Evolutionary conservation across 331 rosid genomes (phyloP).

Genomic region (Pyracantha coccinea): DNA sequence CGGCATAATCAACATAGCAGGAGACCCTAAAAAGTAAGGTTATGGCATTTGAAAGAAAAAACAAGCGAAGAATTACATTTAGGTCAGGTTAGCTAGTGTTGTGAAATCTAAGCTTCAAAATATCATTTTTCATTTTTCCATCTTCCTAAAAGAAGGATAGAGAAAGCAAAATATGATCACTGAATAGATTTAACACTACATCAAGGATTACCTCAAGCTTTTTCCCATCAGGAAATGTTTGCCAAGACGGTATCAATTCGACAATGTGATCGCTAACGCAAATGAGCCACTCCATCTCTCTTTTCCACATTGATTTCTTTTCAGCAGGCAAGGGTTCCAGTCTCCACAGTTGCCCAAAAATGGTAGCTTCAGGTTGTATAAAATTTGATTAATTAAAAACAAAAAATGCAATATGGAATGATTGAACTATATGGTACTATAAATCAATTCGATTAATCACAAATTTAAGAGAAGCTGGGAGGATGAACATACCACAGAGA

Average conservation of each 20-base stretch:
- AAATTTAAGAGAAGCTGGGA: neutral
- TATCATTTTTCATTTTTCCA: neutral
- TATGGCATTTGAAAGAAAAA: neutral
- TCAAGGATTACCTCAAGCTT: constrained; percentile 29
- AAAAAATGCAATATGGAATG: neutral
- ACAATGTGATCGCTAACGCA: constrained; percentile 54
- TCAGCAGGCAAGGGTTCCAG: constrained; percentile 40
- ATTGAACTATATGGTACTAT: neutral
- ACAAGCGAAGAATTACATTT: neutral
- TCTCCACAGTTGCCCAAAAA: constrained; percentile 56
- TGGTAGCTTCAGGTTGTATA: constrained; percentile 26
- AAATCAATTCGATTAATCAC: neutral
- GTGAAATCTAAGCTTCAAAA: neutral
- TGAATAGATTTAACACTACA: neutral
- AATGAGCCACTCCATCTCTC: constrained; percentile 55
- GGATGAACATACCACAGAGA: constrained; percentile 35
- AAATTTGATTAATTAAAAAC: neutral
- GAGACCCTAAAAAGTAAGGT: neutral
- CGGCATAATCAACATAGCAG: no score
- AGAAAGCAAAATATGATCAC: neutral
- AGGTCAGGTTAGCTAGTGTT: neutral
- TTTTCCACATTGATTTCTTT: constrained; percentile 50
- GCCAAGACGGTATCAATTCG: constrained; percentile 44
- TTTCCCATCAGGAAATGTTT: constrained; percentile 46
- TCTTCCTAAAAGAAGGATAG: neutral